Evolutionary conservation across 2,329 filamentous ascomycete species (phyloP), one percentile per base, ranked within the genome.

Genomic region (Metarhizium album): DNA sequence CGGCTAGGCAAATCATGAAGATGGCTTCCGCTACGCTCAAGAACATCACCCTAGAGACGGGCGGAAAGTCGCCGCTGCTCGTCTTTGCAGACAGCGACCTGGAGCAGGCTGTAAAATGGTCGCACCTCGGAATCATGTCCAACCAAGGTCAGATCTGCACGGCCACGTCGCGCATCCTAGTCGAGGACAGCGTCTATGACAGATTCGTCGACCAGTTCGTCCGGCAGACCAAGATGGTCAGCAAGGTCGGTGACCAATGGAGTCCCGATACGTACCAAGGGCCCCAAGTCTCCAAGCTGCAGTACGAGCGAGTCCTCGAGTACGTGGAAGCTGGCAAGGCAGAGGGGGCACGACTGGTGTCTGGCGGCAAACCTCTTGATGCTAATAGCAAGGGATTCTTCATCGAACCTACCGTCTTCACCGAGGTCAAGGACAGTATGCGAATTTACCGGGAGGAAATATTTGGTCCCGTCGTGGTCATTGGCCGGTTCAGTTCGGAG

Each of bases 401-500:
- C 53, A 66, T 74, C 47, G 65, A 70, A 55, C 71, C 71, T 1
- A 74, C 71, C 3, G 61, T 74, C 31, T 72, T 74, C 55, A 69
- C 68, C 6, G 61, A 66, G 9, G 71, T 74, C 1, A 67, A 61
- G 4, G 56, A 63, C 16, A 55, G 61, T 18, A 73, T 74, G 70
- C 62, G 59, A 4, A 68, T 74, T 64, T 81, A 87, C 70, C 78
- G 86, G 69, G 86, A 90, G 71, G 87, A 93, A 72, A 90, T 91
- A 68, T 93, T 93, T 66, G 87, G 87, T 56, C 87, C 87, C 51
- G 87, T 93, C 54, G 84, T 80, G 72, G 78, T 83, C 59, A 82
- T 91, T 59, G 76, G 83, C 71, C 90, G 89, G 73, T 91, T 91
- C 76, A 83, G 82, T 72, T 80, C 75, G 62, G 82, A 86, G 71